Percentiles rank a stretch among this genome's conserved stretches.
These are phyloP conservation scores for Apiotrichum brassicae DNA, from an alignment of 1,284 basidiomycete genomes.

Conservation along the genomic window DNA sequence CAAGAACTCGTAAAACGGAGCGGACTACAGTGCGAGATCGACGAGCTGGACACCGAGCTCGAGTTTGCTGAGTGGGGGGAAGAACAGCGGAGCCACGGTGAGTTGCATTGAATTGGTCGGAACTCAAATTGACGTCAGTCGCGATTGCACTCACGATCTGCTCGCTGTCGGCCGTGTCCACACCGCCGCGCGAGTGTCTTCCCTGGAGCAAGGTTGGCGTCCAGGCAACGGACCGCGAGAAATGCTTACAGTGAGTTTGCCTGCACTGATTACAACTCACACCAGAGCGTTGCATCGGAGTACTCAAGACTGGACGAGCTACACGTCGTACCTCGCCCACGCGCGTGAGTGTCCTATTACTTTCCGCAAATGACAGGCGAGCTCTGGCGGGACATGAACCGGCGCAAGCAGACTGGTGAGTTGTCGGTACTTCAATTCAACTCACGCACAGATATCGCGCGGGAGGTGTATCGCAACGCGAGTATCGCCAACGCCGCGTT, in stretches of 20 bases:
- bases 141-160: conserved; percentile 44
- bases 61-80: not conserved
- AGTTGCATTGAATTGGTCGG: not conserved
- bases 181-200: conserved; percentile 31
- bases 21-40: too few relatives aligned
- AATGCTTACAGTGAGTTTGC: conserved; percentile 31
- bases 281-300: conserved; percentile 42
- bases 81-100: not conserved
- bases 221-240: not conserved
- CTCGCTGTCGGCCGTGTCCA: conserved; percentile 35
- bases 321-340: conserved; percentile 41
- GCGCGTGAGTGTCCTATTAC: conserved; percentile 28
- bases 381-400: not conserved
- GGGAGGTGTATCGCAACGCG: too few relatives aligned
- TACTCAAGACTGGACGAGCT: conserved; percentile 46
- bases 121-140: conserved; percentile 24
- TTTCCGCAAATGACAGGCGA: not conserved
- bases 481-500: too few relatives aligned
- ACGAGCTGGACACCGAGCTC: too few relatives aligned
- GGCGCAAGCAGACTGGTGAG: not conserved
- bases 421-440: too few relatives aligned
- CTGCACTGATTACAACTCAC: too few relatives aligned
- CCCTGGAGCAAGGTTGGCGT: too few relatives aligned
- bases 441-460: too few relatives aligned
- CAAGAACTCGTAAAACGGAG: too few relatives aligned